Percentiles rank a stretch among this genome's conserved stretches.
These are phyloP conservation scores for Jacaranda mimosifolia DNA, from an alignment of 257 asterid genomes.

Conservation along the genomic window DNA sequence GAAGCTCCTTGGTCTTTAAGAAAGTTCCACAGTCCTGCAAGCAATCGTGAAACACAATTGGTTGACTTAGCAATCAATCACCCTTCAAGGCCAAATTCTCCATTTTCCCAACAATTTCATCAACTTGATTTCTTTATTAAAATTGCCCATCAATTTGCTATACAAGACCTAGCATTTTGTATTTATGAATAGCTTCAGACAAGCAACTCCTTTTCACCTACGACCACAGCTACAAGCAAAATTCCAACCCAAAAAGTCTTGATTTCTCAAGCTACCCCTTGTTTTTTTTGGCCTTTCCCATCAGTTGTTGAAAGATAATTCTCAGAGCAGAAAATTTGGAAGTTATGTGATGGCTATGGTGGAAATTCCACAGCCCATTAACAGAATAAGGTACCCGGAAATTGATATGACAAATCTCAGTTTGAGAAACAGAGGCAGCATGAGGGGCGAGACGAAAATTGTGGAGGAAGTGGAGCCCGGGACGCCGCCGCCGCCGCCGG, in stretches of 20 bases:
- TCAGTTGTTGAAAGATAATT: background rate
- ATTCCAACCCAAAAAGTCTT: background rate
- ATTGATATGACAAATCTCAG: slow-evolving; percentile 40
- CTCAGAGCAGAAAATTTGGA: background rate
- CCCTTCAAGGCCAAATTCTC: background rate
- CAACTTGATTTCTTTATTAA: background rate
- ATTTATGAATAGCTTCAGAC: slow-evolving; percentile 1
- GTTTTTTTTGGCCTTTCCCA: slow-evolving; percentile 7
- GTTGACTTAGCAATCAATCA: slow-evolving; percentile 34
- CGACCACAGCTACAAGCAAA: background rate
- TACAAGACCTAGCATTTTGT: too few species aligned
- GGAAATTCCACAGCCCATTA: slow-evolving; percentile 38
- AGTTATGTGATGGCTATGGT: slow-evolving; percentile 44
- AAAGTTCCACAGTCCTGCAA: background rate
- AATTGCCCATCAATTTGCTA: background rate
- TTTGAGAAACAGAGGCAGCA: slow-evolving; percentile 30
- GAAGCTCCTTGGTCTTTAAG: slow-evolving; percentile 31
- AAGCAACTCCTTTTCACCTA: slow-evolving; percentile 27
- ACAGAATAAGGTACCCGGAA: slow-evolving; percentile 39
- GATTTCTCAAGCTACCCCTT: background rate
- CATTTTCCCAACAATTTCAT: slow-evolving; percentile 34
- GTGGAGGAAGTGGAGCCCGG: slow-evolving; percentile 45
- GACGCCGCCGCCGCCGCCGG: slow-evolving; percentile 41
- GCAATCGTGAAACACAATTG: background rate
- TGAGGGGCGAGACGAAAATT: slow-evolving; percentile 45